A percentile compares a stretch with the other conserved stretches of the same genome.
These are phyloP conservation scores for Karstenula rhodostoma DNA, from an alignment of 2,329 filamentous ascomycete species.

Conservation along the genomic window DNA sequence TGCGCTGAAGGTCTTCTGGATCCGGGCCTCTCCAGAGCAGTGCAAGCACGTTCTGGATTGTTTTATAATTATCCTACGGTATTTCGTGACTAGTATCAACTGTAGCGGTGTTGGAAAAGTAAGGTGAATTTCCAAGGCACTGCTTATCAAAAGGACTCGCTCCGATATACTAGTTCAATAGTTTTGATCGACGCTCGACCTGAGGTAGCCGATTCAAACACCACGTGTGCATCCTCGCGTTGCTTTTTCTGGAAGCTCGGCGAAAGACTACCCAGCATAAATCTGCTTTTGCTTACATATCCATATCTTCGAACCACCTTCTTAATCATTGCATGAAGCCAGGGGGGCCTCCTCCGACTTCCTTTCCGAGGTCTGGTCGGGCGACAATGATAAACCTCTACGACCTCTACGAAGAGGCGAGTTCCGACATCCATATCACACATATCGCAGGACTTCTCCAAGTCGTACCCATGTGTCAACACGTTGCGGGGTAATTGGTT, in stretches of 20 bases:
- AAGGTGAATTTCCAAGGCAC: too few species aligned
- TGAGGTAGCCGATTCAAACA: too few species aligned
- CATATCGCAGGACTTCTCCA: neutral
- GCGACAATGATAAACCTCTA: neutral
- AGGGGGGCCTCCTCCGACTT: neutral
- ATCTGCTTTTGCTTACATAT: neutral
- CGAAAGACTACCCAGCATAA: neutral
- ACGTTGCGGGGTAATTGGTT: constrained; percentile 13
- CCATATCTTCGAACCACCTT: neutral
- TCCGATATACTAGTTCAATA: too few species aligned
- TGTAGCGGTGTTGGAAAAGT: too few species aligned
- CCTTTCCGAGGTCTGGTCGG: neutral
- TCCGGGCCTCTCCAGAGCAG: neutral
- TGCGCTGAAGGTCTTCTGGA: neutral
- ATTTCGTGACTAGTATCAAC: too few species aligned
- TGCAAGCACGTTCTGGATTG: neutral
- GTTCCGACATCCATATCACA: neutral
- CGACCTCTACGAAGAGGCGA: neutral
- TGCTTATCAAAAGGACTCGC: too few species aligned
- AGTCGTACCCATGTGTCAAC: neutral
- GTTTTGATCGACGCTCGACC: too few species aligned
- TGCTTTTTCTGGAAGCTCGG: too few species aligned
- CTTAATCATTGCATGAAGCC: neutral
- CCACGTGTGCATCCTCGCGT: too few species aligned
- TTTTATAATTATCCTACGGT: too few species aligned